Evolutionary conservation across 306 rosid species (phyloP).

Genomic region (Purshia tridentata): DNA sequence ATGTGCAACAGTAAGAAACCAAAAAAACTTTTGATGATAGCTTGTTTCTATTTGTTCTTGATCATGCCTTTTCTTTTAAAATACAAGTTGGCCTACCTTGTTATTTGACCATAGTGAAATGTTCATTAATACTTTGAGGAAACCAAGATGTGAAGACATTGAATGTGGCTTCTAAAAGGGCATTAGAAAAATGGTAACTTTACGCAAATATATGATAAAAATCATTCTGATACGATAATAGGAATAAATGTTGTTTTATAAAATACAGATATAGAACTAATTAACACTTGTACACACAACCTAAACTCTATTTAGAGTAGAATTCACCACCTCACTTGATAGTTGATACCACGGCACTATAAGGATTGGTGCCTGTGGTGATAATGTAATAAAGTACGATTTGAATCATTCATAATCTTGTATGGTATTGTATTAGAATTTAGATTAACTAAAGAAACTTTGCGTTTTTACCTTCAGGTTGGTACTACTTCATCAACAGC

Average conservation of each 20-base stretch:
- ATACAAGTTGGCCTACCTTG: background rate
- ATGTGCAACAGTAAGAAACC: constrained; percentile 76
- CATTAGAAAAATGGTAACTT: no score
- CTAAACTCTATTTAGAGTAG: no score
- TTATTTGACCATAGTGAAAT: background rate
- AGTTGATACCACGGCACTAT: no score
- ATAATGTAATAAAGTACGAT: no score
- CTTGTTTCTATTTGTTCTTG: constrained; percentile 11
- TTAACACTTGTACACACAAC: no score
- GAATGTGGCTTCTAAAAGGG: no score
- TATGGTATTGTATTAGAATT: background rate
- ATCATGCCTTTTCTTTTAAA: constrained; percentile 1
- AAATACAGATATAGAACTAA: background rate
- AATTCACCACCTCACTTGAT: no score
- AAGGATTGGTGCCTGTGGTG: no score
- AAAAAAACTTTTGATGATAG: constrained; percentile 13
- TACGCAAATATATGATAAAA: no score
- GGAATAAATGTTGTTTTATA: background rate
- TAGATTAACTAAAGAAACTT: constrained; percentile 15
- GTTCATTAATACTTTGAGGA: background rate
- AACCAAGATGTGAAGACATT: background rate
- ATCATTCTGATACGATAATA: no score
- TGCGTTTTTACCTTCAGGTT: constrained; percentile 48
- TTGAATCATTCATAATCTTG: background rate
- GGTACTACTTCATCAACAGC: constrained; percentile 97